A percentile compares a stretch with the other conserved stretches of the same genome.
Conservation (phyloP, 805 yeast genomes). For the Ogataea trehaloabstinens region DNA sequence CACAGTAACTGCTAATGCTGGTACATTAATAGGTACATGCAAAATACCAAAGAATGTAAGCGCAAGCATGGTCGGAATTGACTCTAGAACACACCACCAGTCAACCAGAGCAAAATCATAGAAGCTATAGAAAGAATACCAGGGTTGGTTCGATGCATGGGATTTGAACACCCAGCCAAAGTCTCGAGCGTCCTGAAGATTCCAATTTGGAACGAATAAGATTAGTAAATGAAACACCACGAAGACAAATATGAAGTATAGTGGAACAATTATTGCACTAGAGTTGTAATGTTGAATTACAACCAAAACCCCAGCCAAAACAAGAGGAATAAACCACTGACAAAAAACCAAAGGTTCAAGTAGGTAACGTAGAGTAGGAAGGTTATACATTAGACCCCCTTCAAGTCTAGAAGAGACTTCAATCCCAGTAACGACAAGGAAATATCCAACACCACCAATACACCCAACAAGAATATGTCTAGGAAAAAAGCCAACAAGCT, state of each 20-base stretch:
- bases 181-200: conserved; percentile 58
- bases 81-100: conserved; percentile 65
- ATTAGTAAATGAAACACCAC: conserved; percentile 66
- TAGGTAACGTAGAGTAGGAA: conserved; percentile 50
- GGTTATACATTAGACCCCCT: conserved; percentile 65
- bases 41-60: conserved; percentile 92
- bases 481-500: conserved; percentile 92
- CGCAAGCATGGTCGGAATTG: conserved; percentile 92
- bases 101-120: conserved; percentile 72
- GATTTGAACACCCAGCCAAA: conserved; percentile 83
- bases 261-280: conserved; percentile 74
- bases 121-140: conserved; percentile 81
- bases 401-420: conserved; percentile 86
- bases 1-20: conserved; percentile 90
- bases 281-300: conserved; percentile 56
- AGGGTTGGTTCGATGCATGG: conserved; percentile 66
- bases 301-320: conserved; percentile 59
- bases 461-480: conserved; percentile 95
- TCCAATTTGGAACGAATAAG: conserved; percentile 62
- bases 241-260: conserved; percentile 73
- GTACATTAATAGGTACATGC: conserved; percentile 97
- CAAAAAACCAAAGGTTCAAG: conserved; percentile 44
- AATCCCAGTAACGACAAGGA: conserved; percentile 82
- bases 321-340: conserved; percentile 71
- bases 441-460: conserved; percentile 97